Evolutionary conservation across 805 yeast species (phyloP), one percentile per base, ranked within the genome.

Genomic region (Pichia membranifaciens): DNA sequence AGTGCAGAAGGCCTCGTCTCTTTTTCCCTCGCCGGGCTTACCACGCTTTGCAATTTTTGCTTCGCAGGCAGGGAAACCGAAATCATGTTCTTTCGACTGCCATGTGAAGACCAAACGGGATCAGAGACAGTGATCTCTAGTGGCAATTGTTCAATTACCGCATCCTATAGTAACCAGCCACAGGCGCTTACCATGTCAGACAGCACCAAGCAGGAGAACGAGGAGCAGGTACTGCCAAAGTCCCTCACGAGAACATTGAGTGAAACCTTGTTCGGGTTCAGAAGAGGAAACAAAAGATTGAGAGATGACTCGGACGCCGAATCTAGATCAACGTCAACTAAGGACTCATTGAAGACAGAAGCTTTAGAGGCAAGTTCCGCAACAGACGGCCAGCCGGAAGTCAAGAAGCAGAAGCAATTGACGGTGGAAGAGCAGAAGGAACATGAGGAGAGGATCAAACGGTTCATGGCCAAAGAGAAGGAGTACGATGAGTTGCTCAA

Each of bases 401-500:
- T 31, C 43, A 39, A 53, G 44, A 51, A 34, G 46, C 41, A 16
- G 37, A 49, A 38, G 43, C 25, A 38, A 23, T 42, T 44, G 28
- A 7, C 61, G 41, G 64, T 65, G 29, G 53, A 51, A 12, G 53
- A 53, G 21, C 49, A 51, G 18, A 52, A 64, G 56, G 53, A 65
- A 22, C 21, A 36, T 61, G 53, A 69, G 20, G 41, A 44, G 18
- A 46, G 40, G 13, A 38, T 67, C 38, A 51, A 50, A 32, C 51
- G 36, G 28, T 60, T 56, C 23, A 34, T 41, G 10, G 72, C 69
- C 41, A 65, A 69, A 25, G 96, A 88, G 60, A 68, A 68, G 47
- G 72, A 75, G 55, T 76, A 75, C 50, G 93, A 86, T 58, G 80
- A 65, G 3, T 75, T 70, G 51, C 66, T 87, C 35, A 93, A 89